Conservation (phyloP, 1,284 basidiomycete species). For the Trametes hirsuta region DNA sequence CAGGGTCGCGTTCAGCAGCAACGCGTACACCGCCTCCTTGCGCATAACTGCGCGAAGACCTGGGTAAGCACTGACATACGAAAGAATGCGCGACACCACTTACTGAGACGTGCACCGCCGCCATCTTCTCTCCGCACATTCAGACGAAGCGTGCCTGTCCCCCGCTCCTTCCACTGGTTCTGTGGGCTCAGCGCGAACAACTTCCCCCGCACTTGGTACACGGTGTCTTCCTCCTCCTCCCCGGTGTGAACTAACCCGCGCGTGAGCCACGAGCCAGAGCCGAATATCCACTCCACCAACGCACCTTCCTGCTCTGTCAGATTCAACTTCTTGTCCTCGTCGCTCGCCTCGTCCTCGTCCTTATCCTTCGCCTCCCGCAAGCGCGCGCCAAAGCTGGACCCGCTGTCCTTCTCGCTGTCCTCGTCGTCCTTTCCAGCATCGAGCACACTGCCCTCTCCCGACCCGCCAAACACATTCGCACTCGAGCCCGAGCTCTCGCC, state of each 20-base stretch:
- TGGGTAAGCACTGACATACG: neutral
- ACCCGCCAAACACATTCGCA: conserved; percentile 29
- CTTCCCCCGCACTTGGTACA: conserved; percentile 86
- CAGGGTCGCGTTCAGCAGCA: conserved; percentile 85
- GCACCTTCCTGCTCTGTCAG: conserved; percentile 75
- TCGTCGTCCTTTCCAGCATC: conserved; percentile 20
- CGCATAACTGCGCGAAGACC: conserved; percentile 76
- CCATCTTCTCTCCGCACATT: conserved; percentile 77
- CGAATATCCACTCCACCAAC: conserved; percentile 27
- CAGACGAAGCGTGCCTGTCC: conserved; percentile 81
- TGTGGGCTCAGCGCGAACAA: conserved; percentile 73
- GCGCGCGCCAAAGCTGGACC: conserved; percentile 58
- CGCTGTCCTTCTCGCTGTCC: conserved; percentile 40
- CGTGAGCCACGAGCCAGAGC: conserved; percentile 1
- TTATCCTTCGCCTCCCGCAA: conserved; percentile 53
- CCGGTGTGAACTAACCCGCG: conserved; percentile 74
- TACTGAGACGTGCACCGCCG: conserved; percentile 76
- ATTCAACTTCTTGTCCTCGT: conserved; percentile 53
- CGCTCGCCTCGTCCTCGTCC: conserved; percentile 47
- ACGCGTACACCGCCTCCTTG: conserved; percentile 87
- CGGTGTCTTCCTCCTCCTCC: conserved; percentile 89
- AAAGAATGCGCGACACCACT: conserved; percentile 26
- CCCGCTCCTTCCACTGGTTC: conserved; percentile 86
- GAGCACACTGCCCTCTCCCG: conserved; percentile 15
- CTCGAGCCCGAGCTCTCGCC: conserved; percentile 33